A percentile compares a stretch with the other conserved stretches of the same genome.
phyloP scores from a whole-genome alignment of 768 basidiomycete genomes.

The Boletus rubescentipes region DNA sequence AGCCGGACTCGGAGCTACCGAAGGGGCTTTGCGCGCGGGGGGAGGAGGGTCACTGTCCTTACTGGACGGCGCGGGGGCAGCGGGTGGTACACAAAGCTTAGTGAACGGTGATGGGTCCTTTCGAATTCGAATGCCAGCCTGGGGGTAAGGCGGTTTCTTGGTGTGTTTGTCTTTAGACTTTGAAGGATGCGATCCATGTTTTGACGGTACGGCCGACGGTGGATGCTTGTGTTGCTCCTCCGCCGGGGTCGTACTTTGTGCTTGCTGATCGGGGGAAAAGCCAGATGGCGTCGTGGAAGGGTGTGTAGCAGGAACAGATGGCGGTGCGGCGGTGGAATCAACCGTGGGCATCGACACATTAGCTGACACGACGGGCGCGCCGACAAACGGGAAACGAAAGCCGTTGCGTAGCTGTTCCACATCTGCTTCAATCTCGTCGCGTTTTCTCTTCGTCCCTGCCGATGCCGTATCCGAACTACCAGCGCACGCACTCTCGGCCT shows the following conservation, averaged over 20 bases:
- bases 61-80: slow-evolving; percentile 12
- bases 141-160: slow-evolving; percentile 43
- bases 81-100: slow-evolving; percentile 6
- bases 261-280: neutral
- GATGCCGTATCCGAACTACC: slow-evolving; percentile 11
- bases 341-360: neutral
- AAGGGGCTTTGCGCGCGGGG: slow-evolving; percentile 6
- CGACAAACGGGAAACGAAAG: slow-evolving; percentile 46
- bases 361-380: slow-evolving; percentile 31
- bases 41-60: slow-evolving; percentile 11
- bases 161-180: slow-evolving; percentile 41
- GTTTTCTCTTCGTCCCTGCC: slow-evolving; percentile 45
- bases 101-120: slow-evolving; percentile 30
- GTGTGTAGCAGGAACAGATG: neutral
- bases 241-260: slow-evolving; percentile 1
- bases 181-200: slow-evolving; percentile 17
- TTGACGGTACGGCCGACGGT: slow-evolving; percentile 8
- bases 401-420: slow-evolving; percentile 27
- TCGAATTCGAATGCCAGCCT: slow-evolving; percentile 48
- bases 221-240: slow-evolving; percentile 19
- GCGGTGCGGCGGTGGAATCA: slow-evolving; percentile 1
- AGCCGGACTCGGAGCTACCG: slow-evolving; percentile 11
- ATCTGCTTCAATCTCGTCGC: slow-evolving; percentile 39
- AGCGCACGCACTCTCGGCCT: slow-evolving; percentile 36
- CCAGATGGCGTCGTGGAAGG: neutral